Conservation (phyloP, 768 basidiomycete genomes). For the Lactarius pseudohatsudake region DNA sequence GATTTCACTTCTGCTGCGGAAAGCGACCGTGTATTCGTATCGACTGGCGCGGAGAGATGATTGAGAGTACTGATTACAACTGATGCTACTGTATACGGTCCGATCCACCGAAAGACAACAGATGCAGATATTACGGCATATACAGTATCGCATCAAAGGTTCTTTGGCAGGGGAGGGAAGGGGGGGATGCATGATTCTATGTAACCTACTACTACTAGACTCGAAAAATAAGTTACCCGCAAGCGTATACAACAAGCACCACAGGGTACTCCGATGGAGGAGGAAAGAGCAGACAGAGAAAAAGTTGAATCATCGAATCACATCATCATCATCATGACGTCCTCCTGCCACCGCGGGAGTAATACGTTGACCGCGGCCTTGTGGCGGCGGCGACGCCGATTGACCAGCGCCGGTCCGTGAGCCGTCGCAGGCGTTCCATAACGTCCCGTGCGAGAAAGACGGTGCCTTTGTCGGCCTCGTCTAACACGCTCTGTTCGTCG, state of each 20-base stretch:
- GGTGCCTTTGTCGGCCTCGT: constrained; percentile 39
- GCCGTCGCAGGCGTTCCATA: constrained; percentile 36
- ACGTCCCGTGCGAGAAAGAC: constrained; percentile 40
- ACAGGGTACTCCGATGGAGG: not conserved
- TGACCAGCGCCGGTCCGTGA: constrained; percentile 30
- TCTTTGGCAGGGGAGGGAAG: not conserved
- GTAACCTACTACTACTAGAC: not conserved
- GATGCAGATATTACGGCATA: not conserved
- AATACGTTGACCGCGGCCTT: not conserved
- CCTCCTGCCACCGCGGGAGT: constrained; percentile 14
- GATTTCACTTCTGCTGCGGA: not conserved
- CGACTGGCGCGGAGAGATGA: not conserved
- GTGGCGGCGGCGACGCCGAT: constrained; percentile 6
- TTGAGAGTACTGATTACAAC: not conserved
- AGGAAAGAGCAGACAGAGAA: not conserved
- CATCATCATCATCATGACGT: constrained; percentile 1
- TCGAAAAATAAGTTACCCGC: constrained; percentile 13
- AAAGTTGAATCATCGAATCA: not conserved
- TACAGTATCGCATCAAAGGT: not conserved
- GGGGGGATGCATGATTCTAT: not conserved
- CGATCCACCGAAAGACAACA: not conserved
- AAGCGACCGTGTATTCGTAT: no score
- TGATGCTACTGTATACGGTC: not conserved
- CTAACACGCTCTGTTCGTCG: constrained; percentile 33
- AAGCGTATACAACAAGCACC: constrained; percentile 1